Evolutionary conservation across 139 green algal species (phyloP).

Genomic region (Pseudopediastrum boryanum): DNA sequence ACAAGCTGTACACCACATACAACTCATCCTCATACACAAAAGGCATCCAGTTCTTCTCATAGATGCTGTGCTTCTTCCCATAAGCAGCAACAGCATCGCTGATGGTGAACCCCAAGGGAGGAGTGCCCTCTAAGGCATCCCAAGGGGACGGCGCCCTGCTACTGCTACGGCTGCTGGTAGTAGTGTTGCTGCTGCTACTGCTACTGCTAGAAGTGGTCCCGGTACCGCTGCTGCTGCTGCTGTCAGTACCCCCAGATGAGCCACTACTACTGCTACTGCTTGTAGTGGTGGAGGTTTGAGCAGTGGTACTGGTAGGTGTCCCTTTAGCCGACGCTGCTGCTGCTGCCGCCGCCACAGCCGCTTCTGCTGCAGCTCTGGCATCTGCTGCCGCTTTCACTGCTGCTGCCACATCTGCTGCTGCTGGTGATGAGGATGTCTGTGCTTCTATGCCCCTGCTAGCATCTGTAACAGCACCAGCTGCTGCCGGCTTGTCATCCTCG

Average conservation of each 20-base stretch:
- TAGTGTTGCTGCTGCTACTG: neutral
- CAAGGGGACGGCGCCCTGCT: constrained; percentile 6
- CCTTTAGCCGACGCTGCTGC: neutral
- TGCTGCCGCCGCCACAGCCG: neutral
- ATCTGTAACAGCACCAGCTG: neutral
- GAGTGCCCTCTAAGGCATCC: neutral
- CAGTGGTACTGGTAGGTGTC: neutral
- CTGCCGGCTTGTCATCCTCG: too few relatives aligned
- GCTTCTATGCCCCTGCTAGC: neutral
- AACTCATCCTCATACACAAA: constrained; percentile 7
- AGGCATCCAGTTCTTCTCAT: constrained; percentile 45
- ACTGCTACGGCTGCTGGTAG: constrained; percentile 13
- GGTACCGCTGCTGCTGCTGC: neutral
- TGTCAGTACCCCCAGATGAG: neutral
- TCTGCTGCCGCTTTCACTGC: too few relatives aligned
- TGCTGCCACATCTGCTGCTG: constrained; percentile 4
- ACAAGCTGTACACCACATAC: constrained; percentile 2
- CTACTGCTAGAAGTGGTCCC: neutral
- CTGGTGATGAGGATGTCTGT: neutral
- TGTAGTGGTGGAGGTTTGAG: neutral
- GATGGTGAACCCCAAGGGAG: constrained; percentile 11
- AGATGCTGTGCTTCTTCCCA: neutral
- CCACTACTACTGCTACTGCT: neutral
- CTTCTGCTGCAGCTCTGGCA: neutral
- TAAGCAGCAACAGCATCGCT: constrained; percentile 19